Evolutionary conservation across 768 basidiomycete genomes (phyloP).

Genomic region (Leccinum rimulosum): DNA sequence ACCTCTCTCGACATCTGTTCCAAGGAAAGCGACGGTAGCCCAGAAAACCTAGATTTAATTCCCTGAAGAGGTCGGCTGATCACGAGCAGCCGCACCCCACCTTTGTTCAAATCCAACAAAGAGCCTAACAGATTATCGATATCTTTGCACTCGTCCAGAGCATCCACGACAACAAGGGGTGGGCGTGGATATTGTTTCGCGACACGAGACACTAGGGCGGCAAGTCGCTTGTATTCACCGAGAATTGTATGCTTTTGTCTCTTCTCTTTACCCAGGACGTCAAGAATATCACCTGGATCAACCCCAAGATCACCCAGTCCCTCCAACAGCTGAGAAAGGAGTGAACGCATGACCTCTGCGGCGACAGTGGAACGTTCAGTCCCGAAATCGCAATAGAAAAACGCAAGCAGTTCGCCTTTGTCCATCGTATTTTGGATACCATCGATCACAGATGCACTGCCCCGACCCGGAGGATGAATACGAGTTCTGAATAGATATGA

Average conservation of each 20-base stretch:
- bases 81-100: constrained; percentile 4
- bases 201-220: neutral
- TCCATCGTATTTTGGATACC: too few relatives aligned
- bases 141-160: constrained; percentile 17
- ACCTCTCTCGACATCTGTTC: neutral
- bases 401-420: too few relatives aligned
- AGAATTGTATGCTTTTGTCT: neutral
- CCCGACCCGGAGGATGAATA: neutral
- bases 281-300: neutral
- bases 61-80: constrained; percentile 3
- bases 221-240: neutral
- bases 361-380: too few relatives aligned
- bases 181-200: neutral
- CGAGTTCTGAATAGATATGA: neutral
- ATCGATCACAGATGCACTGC: neutral
- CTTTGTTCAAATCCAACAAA: neutral
- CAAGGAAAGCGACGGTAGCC: constrained; percentile 4
- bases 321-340: neutral
- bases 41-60: constrained; percentile 4
- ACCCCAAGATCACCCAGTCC: neutral
- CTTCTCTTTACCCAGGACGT: neutral
- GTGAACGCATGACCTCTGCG: too few relatives aligned
- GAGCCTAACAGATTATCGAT: constrained; percentile 2
- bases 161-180: constrained; percentile 13
- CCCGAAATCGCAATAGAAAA: too few relatives aligned